Percentiles rank a stretch among this genome's conserved stretches.
These are phyloP conservation scores for Parmelia sp. DNA, from an alignment of 495 filamentous ascomycete genomes.

Conservation along the genomic window DNA sequence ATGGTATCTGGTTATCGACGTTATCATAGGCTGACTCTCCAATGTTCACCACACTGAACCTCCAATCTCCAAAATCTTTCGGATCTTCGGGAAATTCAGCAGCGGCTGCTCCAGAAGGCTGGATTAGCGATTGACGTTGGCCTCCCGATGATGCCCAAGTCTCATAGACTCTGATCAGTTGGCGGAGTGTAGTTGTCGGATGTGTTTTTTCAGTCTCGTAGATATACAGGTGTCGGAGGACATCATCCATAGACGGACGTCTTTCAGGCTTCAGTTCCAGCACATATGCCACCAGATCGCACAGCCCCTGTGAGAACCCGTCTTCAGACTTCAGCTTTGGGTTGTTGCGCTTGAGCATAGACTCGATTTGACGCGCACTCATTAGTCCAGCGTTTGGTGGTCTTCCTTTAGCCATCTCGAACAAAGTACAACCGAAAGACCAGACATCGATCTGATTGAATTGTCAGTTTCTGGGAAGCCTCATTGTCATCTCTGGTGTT, in stretches of 20 bases:
- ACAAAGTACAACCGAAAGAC: conserved; percentile 88
- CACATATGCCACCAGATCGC: conserved; percentile 71
- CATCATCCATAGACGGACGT: conserved; percentile 58
- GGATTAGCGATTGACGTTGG: conserved; percentile 75
- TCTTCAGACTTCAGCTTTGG: conserved; percentile 71
- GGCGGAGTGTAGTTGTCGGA: conserved; percentile 59
- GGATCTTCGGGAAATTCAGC: conserved; percentile 42
- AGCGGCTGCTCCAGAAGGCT: conserved; percentile 64
- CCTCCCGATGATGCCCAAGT: conserved; percentile 82
- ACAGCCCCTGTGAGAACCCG: conserved; percentile 49
- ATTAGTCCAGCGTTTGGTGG: conserved; percentile 57
- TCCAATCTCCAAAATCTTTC: conserved; percentile 63
- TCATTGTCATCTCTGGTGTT: background rate
- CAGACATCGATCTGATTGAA: conserved; percentile 75
- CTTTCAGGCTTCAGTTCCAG: conserved; percentile 66
- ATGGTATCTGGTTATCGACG: conserved; percentile 30
- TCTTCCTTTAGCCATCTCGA: conserved; percentile 83
- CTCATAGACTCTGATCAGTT: conserved; percentile 76
- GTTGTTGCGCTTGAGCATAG: conserved; percentile 52
- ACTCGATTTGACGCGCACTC: conserved; percentile 52
- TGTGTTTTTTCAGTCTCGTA: conserved; percentile 55
- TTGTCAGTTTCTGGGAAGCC: conserved; percentile 21
- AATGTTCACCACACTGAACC: conserved; percentile 58
- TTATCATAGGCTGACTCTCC: conserved; percentile 16
- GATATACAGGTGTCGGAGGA: conserved; percentile 45